Evolutionary conservation across 805 yeast species (phyloP).

Genomic region (Wickerhamiella musiphila): DNA sequence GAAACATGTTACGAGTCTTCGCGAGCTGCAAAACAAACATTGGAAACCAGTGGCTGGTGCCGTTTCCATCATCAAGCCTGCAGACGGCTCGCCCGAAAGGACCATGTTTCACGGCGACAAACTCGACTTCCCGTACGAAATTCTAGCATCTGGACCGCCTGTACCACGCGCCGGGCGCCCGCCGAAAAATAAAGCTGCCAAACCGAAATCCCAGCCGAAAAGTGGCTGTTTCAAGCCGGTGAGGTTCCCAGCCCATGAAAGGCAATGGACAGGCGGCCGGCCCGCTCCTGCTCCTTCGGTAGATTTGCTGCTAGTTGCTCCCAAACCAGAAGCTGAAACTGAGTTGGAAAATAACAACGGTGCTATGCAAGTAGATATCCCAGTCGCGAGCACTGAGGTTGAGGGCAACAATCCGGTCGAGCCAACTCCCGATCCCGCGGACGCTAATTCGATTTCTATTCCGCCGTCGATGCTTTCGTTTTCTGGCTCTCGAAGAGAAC

Average conservation of each 20-base stretch:
- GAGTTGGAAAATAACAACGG: too few relatives aligned
- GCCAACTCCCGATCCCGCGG: too few relatives aligned
- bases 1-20: conserved; percentile 3
- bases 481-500: conserved; percentile 24
- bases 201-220: conserved; percentile 1
- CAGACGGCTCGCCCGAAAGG: conserved; percentile 4
- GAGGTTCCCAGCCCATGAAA: too few relatives aligned
- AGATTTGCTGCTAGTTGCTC: too few relatives aligned
- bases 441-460: not conserved
- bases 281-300: too few relatives aligned
- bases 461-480: not conserved
- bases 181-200: not conserved
- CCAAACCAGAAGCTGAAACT: too few relatives aligned
- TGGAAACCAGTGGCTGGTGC: conserved; percentile 6
- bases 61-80: conserved; percentile 4
- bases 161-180: not conserved
- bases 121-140: conserved; percentile 15
- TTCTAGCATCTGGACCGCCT: conserved; percentile 2
- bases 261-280: too few relatives aligned
- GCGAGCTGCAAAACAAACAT: conserved; percentile 1
- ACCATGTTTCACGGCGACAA: conserved; percentile 18
- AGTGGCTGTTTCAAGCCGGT: not conserved
- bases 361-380: too few relatives aligned
- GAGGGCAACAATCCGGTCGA: too few relatives aligned
- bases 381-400: too few relatives aligned